Evolutionary conservation across 371 early-diverging fungal genomes (phyloP).

Genomic region (Mortierella sp.): DNA sequence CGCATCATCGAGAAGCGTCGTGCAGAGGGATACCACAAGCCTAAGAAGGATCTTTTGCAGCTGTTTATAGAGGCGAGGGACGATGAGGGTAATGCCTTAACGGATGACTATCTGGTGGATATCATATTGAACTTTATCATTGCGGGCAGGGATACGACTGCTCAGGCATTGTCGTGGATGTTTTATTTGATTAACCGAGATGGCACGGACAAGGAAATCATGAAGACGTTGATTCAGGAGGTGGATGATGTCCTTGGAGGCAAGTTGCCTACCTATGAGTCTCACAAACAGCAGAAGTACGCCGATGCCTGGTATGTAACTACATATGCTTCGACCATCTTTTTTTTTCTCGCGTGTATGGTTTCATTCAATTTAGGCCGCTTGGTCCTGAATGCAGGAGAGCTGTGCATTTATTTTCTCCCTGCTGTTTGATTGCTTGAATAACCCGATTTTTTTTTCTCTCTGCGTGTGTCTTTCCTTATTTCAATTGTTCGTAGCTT

Average conservation of each 20-base stretch:
- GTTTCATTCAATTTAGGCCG: too few relatives aligned
- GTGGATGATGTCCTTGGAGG: constrained; percentile 29
- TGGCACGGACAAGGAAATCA: neutral
- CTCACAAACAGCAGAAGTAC: constrained; percentile 32
- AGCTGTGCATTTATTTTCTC: neutral
- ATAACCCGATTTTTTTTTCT: neutral
- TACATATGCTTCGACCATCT: neutral
- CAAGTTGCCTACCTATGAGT: constrained; percentile 26
- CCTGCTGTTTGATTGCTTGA: neutral
- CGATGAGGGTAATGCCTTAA: constrained; percentile 60
- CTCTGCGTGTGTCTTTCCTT: neutral
- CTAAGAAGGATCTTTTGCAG: constrained; percentile 66
- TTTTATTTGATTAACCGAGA: constrained; percentile 63
- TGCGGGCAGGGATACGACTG: constrained; percentile 81
- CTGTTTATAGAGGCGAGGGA: constrained; percentile 68
- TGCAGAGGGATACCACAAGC: constrained; percentile 40
- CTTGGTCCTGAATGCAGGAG: neutral
- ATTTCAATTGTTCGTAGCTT: constrained; percentile 10
- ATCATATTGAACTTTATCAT: constrained; percentile 73
- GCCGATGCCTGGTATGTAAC: constrained; percentile 41
- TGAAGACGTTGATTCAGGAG: constrained; percentile 13
- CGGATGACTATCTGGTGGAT: constrained; percentile 67
- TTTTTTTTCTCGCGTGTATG: neutral
- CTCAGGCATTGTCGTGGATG: constrained; percentile 78
- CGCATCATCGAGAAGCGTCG: constrained; percentile 31